Percentiles rank a stretch among this genome's conserved stretches.
phyloP scores from a whole-genome alignment of 495 filamentous ascomycete species.

The Penicillium canescens region DNA sequence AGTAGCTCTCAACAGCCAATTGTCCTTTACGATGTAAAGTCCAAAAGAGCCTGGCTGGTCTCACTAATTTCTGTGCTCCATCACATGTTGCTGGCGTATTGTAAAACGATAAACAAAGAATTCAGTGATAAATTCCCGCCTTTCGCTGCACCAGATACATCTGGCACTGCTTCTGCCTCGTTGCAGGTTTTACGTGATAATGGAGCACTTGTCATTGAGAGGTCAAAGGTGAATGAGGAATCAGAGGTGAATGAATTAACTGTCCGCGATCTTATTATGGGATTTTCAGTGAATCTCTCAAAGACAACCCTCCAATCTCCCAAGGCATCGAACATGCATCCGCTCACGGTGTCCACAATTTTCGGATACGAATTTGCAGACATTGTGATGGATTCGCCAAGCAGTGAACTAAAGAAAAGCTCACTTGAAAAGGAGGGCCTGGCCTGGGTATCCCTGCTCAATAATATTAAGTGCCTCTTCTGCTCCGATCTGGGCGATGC shows the following conservation, averaged over 20 bases:
- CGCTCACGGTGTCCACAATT: background rate
- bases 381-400: slow-evolving; percentile 7
- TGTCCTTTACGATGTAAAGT: slow-evolving; percentile 10
- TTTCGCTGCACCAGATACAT: background rate
- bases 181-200: background rate
- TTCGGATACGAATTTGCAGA: slow-evolving; percentile 18
- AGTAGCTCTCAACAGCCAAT: slow-evolving; percentile 1
- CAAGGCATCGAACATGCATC: background rate
- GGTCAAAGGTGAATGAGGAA: background rate
- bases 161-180: background rate
- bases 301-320: background rate
- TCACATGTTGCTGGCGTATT: slow-evolving; percentile 15
- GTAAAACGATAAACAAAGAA: background rate
- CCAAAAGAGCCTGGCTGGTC: slow-evolving; percentile 13
- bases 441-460: background rate
- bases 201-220: background rate
- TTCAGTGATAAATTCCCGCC: background rate
- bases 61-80: slow-evolving; percentile 10
- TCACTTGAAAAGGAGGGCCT: slow-evolving; percentile 3
- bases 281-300: slow-evolving; percentile 6
- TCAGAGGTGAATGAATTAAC: background rate
- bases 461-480: slow-evolving; percentile 1
- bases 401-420: background rate
- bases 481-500: background rate
- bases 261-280: slow-evolving; percentile 4